Conservation (phyloP, 768 basidiomycete species). For the Royoungia palumana region DNA sequence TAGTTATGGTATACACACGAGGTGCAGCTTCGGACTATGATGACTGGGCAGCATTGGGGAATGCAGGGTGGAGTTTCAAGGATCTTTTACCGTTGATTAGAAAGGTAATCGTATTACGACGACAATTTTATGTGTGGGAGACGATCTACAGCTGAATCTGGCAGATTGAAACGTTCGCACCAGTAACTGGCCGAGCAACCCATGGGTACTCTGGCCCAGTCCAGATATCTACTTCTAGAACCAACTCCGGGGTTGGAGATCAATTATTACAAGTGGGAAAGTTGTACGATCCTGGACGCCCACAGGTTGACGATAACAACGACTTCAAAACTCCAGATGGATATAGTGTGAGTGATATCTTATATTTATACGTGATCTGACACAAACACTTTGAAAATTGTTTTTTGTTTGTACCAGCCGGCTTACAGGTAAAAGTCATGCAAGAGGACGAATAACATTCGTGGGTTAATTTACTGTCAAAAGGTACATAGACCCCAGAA, state of each 20-base stretch:
- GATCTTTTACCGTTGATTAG: conserved; percentile 24
- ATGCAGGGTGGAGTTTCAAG: conserved; percentile 22
- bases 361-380: neutral
- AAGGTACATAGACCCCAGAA: conserved; percentile 52
- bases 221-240: conserved; percentile 17
- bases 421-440: conserved; percentile 10
- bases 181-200: conserved; percentile 19
- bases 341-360: conserved; percentile 17
- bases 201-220: conserved; percentile 37
- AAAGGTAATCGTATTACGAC: conserved; percentile 11
- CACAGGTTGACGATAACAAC: conserved; percentile 44
- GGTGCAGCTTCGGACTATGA: conserved; percentile 24
- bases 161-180: conserved; percentile 32
- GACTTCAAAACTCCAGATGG: conserved; percentile 32
- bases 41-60: conserved; percentile 21
- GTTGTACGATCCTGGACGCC: conserved; percentile 46
- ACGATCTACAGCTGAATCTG: too few species aligned
- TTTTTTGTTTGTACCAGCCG: conserved; percentile 2
- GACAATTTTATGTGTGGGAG: too few species aligned
- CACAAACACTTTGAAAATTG: neutral
- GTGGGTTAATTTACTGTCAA: neutral
- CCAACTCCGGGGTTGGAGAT: conserved; percentile 21
- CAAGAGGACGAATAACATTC: neutral
- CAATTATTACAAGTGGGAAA: conserved; percentile 47
- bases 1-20: conserved; percentile 19